A percentile compares a stretch with the other conserved stretches of the same genome.
Evolutionary conservation across 768 basidiomycete genomes (phyloP).

Genomic region (Daedaleopsis sinensis): DNA sequence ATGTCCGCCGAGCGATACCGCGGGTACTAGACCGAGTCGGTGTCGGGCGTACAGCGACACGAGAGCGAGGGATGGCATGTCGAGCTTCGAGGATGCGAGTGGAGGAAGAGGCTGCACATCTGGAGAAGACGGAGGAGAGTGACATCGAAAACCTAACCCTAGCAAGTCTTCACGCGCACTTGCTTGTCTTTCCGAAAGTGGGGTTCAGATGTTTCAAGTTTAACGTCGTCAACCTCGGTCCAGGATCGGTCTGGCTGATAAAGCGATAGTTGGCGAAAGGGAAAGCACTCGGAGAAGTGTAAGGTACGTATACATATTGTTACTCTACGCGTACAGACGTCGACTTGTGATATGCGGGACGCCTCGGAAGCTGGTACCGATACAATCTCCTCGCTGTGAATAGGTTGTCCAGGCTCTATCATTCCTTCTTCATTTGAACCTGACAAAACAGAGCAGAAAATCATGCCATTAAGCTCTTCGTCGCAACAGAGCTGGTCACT

Average conservation of each 20-base stretch:
- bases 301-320: neutral
- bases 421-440: too few species aligned
- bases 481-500: slow-evolving; percentile 77
- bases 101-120: slow-evolving; percentile 7
- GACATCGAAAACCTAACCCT: slow-evolving; percentile 21
- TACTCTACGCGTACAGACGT: neutral
- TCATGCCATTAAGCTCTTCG: slow-evolving; percentile 64
- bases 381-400: too few species aligned
- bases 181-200: neutral
- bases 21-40: neutral
- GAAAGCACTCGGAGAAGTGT: neutral
- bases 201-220: too few species aligned
- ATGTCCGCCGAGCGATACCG: slow-evolving; percentile 1
- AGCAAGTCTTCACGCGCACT: neutral
- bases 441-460: too few species aligned
- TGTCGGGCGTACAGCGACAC: too few species aligned
- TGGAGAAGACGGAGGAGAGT: slow-evolving; percentile 8
- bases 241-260: too few species aligned
- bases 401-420: too few species aligned
- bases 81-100: neutral
- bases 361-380: neutral
- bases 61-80: neutral
- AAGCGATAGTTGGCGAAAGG: neutral
- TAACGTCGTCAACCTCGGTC: too few species aligned
- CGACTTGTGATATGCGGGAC: neutral